phyloP scores from a whole-genome alignment of 768 basidiomycete species.

The Coprinopsis marcescibilis region DNA sequence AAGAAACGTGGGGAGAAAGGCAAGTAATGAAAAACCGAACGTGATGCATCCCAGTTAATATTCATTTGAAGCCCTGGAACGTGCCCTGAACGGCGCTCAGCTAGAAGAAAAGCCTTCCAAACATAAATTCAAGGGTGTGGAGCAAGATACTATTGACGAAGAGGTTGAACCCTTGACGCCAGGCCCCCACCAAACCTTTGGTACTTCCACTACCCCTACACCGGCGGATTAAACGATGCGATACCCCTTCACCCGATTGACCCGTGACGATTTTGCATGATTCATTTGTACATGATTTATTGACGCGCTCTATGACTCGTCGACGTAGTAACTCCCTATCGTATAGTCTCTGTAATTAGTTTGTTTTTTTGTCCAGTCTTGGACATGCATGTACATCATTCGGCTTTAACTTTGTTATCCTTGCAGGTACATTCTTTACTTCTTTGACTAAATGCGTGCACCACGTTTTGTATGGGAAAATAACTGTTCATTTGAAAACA shows the following conservation, averaged over 20 bases:
- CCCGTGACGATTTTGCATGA: no score
- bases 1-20: constrained; percentile 89
- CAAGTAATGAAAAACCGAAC: constrained; percentile 13
- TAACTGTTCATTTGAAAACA: no score
- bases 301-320: constrained; percentile 1
- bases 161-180: constrained; percentile 28
- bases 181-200: constrained; percentile 16
- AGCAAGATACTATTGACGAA: constrained; percentile 28
- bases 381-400: no score
- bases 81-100: constrained; percentile 26
- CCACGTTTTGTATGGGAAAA: no score
- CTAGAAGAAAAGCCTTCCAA: constrained; percentile 24
- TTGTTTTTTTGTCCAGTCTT: no score
- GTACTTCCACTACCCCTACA: constrained; percentile 1
- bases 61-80: constrained; percentile 24
- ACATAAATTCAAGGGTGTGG: constrained; percentile 26
- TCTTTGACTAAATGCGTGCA: no score
- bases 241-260: background rate
- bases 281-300: constrained; percentile 5
- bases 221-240: background rate
- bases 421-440: no score
- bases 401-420: no score
- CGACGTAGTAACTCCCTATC: no score
- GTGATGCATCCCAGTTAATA: constrained; percentile 6
- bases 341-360: background rate